These are phyloP conservation scores for Aspergillus novoparasiticus DNA, from an alignment of 2,329 filamentous ascomycete species.

Conservation along the genomic window DNA sequence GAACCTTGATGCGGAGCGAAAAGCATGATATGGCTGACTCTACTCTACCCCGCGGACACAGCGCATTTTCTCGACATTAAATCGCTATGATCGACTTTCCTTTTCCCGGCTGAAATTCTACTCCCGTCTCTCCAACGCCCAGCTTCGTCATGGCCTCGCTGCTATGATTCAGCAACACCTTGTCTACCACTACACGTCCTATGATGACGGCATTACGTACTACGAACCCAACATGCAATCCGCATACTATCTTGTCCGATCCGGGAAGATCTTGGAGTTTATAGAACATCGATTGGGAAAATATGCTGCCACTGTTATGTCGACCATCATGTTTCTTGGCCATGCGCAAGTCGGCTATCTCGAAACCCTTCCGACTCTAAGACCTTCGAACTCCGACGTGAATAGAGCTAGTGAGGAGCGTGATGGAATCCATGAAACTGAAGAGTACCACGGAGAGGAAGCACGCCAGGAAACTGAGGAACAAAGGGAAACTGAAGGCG, in stretches of 20 bases:
- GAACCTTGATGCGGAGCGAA: neutral
- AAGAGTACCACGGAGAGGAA: constrained; percentile 13
- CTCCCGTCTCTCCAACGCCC: constrained; percentile 71
- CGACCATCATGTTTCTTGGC: constrained; percentile 74
- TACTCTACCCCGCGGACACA: constrained; percentile 40
- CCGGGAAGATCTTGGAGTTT: constrained; percentile 77
- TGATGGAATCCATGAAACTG: constrained; percentile 13
- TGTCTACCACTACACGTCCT: constrained; percentile 70
- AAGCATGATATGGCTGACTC: constrained; percentile 3
- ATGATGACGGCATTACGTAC: constrained; percentile 64
- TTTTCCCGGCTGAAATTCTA: constrained; percentile 69
- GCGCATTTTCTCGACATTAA: constrained; percentile 81
- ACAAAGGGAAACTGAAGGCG: constrained; percentile 24
- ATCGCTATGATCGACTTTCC: constrained; percentile 76
- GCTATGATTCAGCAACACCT: constrained; percentile 89
- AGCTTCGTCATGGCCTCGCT: constrained; percentile 78
- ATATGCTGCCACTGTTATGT: constrained; percentile 73
- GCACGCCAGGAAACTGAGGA: neutral
- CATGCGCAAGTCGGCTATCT: constrained; percentile 63
- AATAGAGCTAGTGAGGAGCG: constrained; percentile 27
- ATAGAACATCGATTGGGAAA: constrained; percentile 73
- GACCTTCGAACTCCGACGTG: constrained; percentile 20
- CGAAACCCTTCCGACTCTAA: constrained; percentile 39
- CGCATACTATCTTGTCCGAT: constrained; percentile 80
- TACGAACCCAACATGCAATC: constrained; percentile 83